phyloP scores from a whole-genome alignment of 305 asterid genomes.

The Withania somnifera region DNA sequence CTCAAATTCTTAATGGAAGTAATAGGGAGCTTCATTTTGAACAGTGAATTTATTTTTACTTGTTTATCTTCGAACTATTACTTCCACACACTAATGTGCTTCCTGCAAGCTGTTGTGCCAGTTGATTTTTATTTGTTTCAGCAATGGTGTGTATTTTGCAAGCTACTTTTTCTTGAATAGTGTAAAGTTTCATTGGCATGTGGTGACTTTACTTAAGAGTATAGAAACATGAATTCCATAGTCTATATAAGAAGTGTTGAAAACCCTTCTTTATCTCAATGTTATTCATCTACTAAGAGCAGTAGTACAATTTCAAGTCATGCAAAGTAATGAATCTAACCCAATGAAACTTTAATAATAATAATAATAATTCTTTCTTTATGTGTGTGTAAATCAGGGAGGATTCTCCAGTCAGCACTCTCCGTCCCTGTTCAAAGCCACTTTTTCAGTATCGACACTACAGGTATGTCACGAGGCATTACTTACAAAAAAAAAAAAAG shows the following conservation, averaged over 20 bases:
- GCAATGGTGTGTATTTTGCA: neutral
- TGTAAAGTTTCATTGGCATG: neutral
- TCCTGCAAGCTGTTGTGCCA: neutral
- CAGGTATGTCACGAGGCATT: constrained; percentile 46
- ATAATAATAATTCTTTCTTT: constrained; percentile 3
- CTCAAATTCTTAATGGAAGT: neutral
- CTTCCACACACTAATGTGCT: neutral
- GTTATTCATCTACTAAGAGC: neutral
- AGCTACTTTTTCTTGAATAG: neutral
- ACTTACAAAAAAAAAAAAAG: neutral
- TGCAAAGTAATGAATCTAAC: neutral
- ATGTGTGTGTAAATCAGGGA: constrained; percentile 50
- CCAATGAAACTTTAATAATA: neutral
- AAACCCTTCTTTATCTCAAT: neutral
- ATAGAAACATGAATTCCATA: neutral
- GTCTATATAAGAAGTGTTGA: neutral
- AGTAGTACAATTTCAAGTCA: neutral
- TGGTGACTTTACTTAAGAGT: neutral
- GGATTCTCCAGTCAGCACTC: constrained; percentile 73
- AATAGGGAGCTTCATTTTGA: neutral
- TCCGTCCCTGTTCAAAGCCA: constrained; percentile 87
- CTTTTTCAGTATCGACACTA: constrained; percentile 98
- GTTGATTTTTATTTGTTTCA: neutral
- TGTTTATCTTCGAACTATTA: neutral
- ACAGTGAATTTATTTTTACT: neutral